phyloP scores from a whole-genome alignment of 305 asterid species.

The Ilex paraguariensis region DNA sequence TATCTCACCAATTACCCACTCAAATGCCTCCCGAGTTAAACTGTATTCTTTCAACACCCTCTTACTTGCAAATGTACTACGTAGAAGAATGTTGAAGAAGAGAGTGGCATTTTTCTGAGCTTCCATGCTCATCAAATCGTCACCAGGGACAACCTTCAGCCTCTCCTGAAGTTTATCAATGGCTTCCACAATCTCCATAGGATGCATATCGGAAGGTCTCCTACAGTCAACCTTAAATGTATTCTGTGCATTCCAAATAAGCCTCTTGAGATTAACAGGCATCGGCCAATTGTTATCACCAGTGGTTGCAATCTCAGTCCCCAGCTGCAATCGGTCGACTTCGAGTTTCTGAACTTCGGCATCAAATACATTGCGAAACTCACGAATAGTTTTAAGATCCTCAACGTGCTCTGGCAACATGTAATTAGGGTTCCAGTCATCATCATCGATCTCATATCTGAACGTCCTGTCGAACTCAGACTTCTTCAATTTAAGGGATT shows the following conservation, averaged over 20 bases:
- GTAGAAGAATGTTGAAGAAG: conserved; percentile 91
- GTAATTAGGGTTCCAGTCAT: conserved; percentile 83
- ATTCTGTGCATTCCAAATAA: conserved; percentile 87
- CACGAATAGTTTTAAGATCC: conserved; percentile 82
- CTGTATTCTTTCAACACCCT: conserved; percentile 92
- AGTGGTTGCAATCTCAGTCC: conserved; percentile 86
- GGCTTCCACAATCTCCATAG: conserved; percentile 98
- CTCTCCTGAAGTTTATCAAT: conserved; percentile 96
- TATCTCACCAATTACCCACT: conserved; percentile 97
- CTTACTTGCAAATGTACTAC: conserved; percentile 95
- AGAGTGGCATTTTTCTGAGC: conserved; percentile 99
- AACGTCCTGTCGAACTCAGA: conserved; percentile 61
- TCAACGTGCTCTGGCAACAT: conserved; percentile 88
- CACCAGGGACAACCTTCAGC: conserved; percentile 96
- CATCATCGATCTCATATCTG: conserved; percentile 77
- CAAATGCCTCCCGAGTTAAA: conserved; percentile 92
- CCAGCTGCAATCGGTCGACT: conserved; percentile 85
- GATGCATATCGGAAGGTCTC: conserved; percentile 96
- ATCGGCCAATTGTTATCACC: conserved; percentile 94
- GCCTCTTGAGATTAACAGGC: conserved; percentile 93
- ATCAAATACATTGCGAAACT: conserved; percentile 94
- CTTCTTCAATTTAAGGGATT: conserved; percentile 81
- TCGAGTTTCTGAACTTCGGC: conserved; percentile 95
- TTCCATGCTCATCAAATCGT: conserved; percentile 94
- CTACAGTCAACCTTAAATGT: conserved; percentile 94